Evolutionary conservation across 139 green algal species (phyloP).

Genomic region (Mesotaenium endlicherianum): DNA sequence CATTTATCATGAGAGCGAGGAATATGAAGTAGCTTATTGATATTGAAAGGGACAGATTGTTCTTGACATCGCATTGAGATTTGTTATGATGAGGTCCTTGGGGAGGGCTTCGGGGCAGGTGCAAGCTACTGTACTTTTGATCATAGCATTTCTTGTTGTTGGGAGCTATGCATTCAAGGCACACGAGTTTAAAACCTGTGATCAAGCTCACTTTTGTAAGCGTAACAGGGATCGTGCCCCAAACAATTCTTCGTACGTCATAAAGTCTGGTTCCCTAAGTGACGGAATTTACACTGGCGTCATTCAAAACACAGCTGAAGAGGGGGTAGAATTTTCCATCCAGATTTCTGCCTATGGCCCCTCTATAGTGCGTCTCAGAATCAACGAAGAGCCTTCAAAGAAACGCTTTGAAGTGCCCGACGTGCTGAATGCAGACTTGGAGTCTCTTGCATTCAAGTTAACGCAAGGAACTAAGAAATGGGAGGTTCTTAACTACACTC

Average conservation of each 20-base stretch:
- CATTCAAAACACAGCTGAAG: slow-evolving; percentile 24
- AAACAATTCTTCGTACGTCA: slow-evolving; percentile 45
- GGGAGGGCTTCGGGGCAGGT: no score
- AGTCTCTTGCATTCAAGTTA: background rate
- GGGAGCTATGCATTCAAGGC: slow-evolving; percentile 75
- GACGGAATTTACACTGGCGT: slow-evolving; percentile 4
- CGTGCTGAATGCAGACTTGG: slow-evolving; percentile 63
- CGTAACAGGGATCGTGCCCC: slow-evolving; percentile 65
- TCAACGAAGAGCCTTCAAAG: slow-evolving; percentile 67
- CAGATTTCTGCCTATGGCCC: slow-evolving; percentile 64
- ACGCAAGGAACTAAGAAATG: no score
- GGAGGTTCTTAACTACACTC: background rate
- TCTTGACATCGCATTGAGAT: no score
- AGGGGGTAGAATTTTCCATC: slow-evolving; percentile 49
- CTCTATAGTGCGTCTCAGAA: slow-evolving; percentile 70
- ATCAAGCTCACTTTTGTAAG: slow-evolving; percentile 78
- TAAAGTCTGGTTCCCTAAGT: background rate
- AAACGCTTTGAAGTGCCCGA: slow-evolving; percentile 74
- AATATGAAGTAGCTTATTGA: no score
- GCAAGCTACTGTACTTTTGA: no score
- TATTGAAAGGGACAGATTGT: no score
- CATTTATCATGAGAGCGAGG: no score
- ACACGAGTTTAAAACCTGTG: slow-evolving; percentile 94
- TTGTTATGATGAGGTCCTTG: no score
- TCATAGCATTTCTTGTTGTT: no score